A percentile compares a stretch with the other conserved stretches of the same genome.
Conservation (phyloP, 1,284 basidiomycete genomes). For the Puccinia hordei region DNA sequence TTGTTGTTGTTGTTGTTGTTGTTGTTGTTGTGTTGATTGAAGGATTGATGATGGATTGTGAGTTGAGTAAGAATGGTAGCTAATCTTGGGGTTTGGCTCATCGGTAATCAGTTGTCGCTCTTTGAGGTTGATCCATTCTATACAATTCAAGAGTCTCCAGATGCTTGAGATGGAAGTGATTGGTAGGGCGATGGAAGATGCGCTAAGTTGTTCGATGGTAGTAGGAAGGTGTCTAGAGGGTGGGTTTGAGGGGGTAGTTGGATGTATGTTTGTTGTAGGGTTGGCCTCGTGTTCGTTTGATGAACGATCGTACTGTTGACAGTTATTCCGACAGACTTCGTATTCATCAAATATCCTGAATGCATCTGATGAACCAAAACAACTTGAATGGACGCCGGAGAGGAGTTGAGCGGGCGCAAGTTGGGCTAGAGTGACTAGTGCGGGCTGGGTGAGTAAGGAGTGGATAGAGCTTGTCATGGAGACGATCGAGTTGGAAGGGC, state of each 20-base stretch:
- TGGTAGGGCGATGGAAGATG: conserved; percentile 46
- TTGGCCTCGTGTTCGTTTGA: neutral
- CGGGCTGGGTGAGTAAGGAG: conserved; percentile 42
- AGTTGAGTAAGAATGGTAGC: conserved; percentile 3
- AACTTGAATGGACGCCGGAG: conserved; percentile 30
- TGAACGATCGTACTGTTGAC: neutral
- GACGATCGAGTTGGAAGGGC: conserved; percentile 12
- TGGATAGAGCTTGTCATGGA: conserved; percentile 41
- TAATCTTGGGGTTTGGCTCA: conserved; percentile 17
- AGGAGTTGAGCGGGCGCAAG: conserved; percentile 36
- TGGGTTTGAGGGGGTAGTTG: neutral
- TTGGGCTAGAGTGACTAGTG: conserved; percentile 36
- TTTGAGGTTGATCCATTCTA: conserved; percentile 49
- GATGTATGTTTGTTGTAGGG: neutral
- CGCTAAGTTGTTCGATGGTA: conserved; percentile 47
- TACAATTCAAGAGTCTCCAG: conserved; percentile 42
- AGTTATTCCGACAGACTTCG: neutral
- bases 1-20: conserved; percentile 5
- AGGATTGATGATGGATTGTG: neutral
- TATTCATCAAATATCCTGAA: conserved; percentile 32
- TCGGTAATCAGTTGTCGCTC: conserved; percentile 9
- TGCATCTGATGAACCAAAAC: conserved; percentile 29
- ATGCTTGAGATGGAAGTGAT: conserved; percentile 50
- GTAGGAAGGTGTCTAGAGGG: conserved; percentile 16
- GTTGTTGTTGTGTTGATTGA: neutral